Evolutionary conservation across 2,329 filamentous ascomycete species (phyloP).

Genomic region (Cladorrhinum sp.): DNA sequence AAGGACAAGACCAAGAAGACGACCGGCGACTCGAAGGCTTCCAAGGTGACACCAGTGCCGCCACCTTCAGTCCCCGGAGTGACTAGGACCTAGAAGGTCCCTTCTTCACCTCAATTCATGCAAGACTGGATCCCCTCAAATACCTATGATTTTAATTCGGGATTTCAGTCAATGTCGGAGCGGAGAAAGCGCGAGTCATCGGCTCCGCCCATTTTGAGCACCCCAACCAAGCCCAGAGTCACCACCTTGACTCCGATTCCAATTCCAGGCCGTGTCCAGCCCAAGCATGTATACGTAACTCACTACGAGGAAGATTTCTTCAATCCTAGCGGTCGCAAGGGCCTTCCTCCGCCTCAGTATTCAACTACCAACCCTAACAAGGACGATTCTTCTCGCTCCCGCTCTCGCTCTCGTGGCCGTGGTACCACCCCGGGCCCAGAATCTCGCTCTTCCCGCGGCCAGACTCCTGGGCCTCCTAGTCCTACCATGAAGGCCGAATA

Average conservation of each 20-base stretch:
- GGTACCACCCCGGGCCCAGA: neutral
- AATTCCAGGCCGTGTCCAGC: slow-evolving; percentile 9
- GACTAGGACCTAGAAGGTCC: slow-evolving; percentile 24
- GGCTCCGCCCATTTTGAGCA: slow-evolving; percentile 24
- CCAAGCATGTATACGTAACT: neutral
- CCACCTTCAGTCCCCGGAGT: slow-evolving; percentile 24
- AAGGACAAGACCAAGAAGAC: slow-evolving; percentile 19
- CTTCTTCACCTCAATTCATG: slow-evolving; percentile 11
- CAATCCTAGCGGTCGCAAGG: neutral
- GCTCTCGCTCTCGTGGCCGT: neutral
- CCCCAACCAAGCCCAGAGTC: slow-evolving; percentile 8
- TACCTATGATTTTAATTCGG: neutral
- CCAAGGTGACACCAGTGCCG: slow-evolving; percentile 28
- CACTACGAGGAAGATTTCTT: neutral
- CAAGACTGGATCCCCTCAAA: neutral
- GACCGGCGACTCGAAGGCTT: slow-evolving; percentile 15
- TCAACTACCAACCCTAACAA: neutral
- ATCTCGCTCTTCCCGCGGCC: neutral
- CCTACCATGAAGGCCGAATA: neutral
- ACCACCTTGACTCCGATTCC: slow-evolving; percentile 12
- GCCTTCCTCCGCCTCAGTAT: neutral
- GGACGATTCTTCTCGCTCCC: neutral
- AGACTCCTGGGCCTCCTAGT: neutral
- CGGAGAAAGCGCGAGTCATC: slow-evolving; percentile 13
- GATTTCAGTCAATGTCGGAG: slow-evolving; percentile 20